Evolutionary conservation across 345 rosid species (phyloP), one percentile per base, ranked within the genome.

Genomic region (Euphorbia lathyris): DNA sequence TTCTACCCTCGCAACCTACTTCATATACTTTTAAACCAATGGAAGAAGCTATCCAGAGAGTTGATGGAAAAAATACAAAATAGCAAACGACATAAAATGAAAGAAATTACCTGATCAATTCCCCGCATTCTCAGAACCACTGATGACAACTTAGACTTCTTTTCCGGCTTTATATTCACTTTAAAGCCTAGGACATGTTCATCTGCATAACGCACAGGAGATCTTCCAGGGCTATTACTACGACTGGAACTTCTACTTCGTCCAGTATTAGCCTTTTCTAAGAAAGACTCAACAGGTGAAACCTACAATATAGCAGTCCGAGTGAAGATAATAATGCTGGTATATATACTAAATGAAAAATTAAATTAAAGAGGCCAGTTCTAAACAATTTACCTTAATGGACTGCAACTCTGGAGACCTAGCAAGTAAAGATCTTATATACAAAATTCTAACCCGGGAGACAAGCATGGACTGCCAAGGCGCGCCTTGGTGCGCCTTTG

Each of bases 51-150:
- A 34, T 34, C 50, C 36, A 53, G 36, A 40, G 9, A 63, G 34
- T 48, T 1, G 30, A 45, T 1, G 4, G 47, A n/a, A 63, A n/a
- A 42, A 51, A 16, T 10, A 32, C 20, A 34, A 10, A 34, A 20
- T 38, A 77, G 48, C 29, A 74, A 43, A 38, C n/a, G 27, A 42
- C 10, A 59, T 42, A 59, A 23, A 61, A 67, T 13, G 48, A 55
- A 14, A 36, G 65, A 64, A 71, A 59, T 19, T 72, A 95, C 98
- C 96, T 90, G 96, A 74, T 95, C 99, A 73, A 86, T 79, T 79
- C 99, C 98, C 76, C 99, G 96, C 78, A 95, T 91, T 82, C 92
- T 88, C 78, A 96, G 83, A 77, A 95, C 99, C 62, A 95, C 98
- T 9, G 97, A 90, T 16, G 96, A 90, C 77, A 95, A 84, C 81